A percentile compares a stretch with the other conserved stretches of the same genome.
phyloP scores from a whole-genome alignment of 768 basidiomycete species.

The Leccinum boreale region DNA sequence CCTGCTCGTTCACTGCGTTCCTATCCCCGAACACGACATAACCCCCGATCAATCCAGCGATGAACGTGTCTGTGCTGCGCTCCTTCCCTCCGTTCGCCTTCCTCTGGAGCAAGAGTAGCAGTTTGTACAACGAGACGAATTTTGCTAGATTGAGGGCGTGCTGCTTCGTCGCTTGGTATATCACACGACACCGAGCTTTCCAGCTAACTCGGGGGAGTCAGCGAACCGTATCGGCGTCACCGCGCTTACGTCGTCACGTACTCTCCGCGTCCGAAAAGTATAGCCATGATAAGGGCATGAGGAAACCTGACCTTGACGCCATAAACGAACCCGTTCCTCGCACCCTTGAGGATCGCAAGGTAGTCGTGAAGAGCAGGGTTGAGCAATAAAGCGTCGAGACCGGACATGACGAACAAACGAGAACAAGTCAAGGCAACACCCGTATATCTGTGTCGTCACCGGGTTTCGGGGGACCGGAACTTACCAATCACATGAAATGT shows the following conservation, averaged over 20 bases:
- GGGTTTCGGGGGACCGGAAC: not conserved
- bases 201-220: constrained; percentile 47
- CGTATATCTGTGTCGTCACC: not conserved
- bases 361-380: constrained; percentile 86
- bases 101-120: constrained; percentile 76
- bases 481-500: constrained; percentile 27
- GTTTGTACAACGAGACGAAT: constrained; percentile 94
- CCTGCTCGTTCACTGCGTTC: constrained; percentile 90
- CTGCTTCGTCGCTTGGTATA: constrained; percentile 82
- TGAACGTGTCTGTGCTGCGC: constrained; percentile 78
- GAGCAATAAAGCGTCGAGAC: constrained; percentile 26
- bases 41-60: constrained; percentile 90
- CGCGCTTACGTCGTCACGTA: constrained; percentile 40
- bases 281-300: constrained; percentile 94
- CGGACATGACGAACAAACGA: constrained; percentile 18
- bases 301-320: constrained; percentile 92
- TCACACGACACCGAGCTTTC: constrained; percentile 59
- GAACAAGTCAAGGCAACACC: not conserved
- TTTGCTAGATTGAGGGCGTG: constrained; percentile 91
- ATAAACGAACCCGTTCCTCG: constrained; percentile 86
- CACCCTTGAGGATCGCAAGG: constrained; percentile 91
- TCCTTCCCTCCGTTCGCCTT: constrained; percentile 80
- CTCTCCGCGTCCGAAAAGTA: constrained; percentile 91
- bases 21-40: constrained; percentile 86
- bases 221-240: constrained; percentile 1